Base-by-base conservation (phyloP, 805 yeast genomes). In the Candida oleophila region DNA sequence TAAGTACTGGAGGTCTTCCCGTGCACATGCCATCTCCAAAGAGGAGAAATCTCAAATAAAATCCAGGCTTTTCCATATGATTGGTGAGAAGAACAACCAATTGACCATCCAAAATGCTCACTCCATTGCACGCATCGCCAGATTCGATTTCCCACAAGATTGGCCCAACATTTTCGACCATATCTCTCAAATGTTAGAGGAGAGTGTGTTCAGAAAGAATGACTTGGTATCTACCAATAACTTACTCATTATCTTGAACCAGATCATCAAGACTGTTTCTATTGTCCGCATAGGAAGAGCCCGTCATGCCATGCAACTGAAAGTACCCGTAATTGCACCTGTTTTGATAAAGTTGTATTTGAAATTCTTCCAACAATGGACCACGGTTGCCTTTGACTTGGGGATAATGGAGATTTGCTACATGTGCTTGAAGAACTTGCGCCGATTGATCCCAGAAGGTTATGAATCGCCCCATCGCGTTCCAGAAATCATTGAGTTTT, bases 111-210 rank as follows among this genome's bases (percentile, higher is more conserved):
- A 94, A 66, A 87, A 88, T 61, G 95, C 97, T 0, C 86, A 87
- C 52, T 84, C 95, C 0, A 72, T 87, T 4, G 84, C 96, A 1
- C 74, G 84, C 49, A 86, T 94, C 22, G 85, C 87, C 21, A 69
- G 97, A 43, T 72, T 81, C 47, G 99, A 94, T 56, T 94, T 88
- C 60, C 97, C 98, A 0, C 63, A 69, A 1, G 90, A 85, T 40
- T 94, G 97, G 97, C 90, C 95, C 0, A 64, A 76, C 2, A 60
- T 94, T 16, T 86, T 94, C 57, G 91, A 87, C 47, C 83, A 83
- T 12, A 50, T 85, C 1, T 74, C 79, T 39, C 56, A 56, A 3
- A 55, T 72, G 18, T 56, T 85, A 41, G 80, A 71, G 47, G 64
- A 70, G 11, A 74, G 74, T 15, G 71, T 73, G 12, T 64, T 68